Evolutionary conservation across 495 filamentous ascomycete genomes (phyloP).

Genomic region (Xylaria longipes): DNA sequence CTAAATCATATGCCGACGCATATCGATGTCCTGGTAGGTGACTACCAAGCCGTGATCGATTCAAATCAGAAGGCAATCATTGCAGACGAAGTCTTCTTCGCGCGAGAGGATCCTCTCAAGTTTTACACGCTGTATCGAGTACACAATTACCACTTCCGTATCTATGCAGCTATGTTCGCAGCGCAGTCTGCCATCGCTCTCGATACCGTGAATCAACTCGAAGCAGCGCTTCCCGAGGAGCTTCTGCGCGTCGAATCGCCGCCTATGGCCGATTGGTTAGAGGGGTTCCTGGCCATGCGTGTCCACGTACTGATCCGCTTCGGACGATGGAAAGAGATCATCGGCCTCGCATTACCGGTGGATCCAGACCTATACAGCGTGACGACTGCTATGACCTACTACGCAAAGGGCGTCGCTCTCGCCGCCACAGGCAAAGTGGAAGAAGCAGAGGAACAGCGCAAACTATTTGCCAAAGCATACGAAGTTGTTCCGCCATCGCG

Average conservation of each 20-base stretch:
- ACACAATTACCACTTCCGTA: slow-evolving; percentile 70
- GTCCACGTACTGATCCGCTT: slow-evolving; percentile 72
- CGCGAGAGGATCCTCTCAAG: slow-evolving; percentile 56
- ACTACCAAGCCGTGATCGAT: slow-evolving; percentile 65
- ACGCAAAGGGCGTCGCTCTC: slow-evolving; percentile 67
- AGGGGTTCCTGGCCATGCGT: slow-evolving; percentile 66
- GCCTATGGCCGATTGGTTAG: slow-evolving; percentile 76
- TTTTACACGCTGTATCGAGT: slow-evolving; percentile 73
- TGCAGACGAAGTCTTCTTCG: slow-evolving; percentile 66
- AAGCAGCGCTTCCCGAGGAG: slow-evolving; percentile 61
- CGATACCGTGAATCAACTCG: slow-evolving; percentile 59
- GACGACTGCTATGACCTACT: slow-evolving; percentile 68
- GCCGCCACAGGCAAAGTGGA: slow-evolving; percentile 58
- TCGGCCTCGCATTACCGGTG: slow-evolving; percentile 53
- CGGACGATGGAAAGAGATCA: slow-evolving; percentile 66
- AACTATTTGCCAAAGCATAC: slow-evolving; percentile 53
- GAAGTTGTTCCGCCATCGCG: slow-evolving; percentile 57
- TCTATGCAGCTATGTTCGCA: slow-evolving; percentile 76
- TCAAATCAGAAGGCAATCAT: slow-evolving; percentile 69
- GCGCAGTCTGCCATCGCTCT: slow-evolving; percentile 63
- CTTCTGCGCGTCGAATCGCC: slow-evolving; percentile 67
- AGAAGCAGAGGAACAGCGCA: slow-evolving; percentile 54
- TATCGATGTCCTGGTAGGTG: slow-evolving; percentile 70
- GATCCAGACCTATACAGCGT: slow-evolving; percentile 64
- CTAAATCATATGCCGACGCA: slow-evolving; percentile 78